phyloP scores from a whole-genome alignment of 805 yeast genomes.

The Pichia manshurica region DNA sequence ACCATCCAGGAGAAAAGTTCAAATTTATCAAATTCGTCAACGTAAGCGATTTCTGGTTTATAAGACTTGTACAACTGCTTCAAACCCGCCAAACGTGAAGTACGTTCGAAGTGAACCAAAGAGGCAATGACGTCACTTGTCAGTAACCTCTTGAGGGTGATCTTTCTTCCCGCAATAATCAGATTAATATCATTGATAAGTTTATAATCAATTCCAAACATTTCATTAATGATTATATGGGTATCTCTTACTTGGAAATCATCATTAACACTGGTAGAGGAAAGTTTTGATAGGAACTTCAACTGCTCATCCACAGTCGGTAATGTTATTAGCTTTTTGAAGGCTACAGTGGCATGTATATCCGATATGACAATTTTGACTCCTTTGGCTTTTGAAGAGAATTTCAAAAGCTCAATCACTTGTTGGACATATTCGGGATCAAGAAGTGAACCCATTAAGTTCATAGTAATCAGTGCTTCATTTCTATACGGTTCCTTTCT shows the following conservation, averaged over 20 bases:
- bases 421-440: constrained; percentile 37
- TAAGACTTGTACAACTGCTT: neutral
- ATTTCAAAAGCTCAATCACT: constrained; percentile 33
- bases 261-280: neutral
- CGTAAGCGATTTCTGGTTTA: neutral
- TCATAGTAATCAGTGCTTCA: constrained; percentile 29
- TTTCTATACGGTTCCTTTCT: neutral
- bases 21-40: constrained; percentile 11
- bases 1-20: constrained; percentile 23
- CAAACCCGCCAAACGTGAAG: constrained; percentile 7
- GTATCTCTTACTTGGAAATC: constrained; percentile 3
- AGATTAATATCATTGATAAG: neutral
- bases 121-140: constrained; percentile 5
- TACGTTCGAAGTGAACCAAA: constrained; percentile 12
- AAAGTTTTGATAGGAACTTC: neutral
- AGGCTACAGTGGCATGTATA: constrained; percentile 5
- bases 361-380: constrained; percentile 21
- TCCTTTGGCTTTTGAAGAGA: constrained; percentile 6
- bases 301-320: constrained; percentile 7
- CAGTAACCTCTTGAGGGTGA: constrained; percentile 19
- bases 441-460: constrained; percentile 56
- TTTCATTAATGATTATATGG: neutral
- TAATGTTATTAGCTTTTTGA: constrained; percentile 6
- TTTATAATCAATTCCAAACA: constrained; percentile 2
- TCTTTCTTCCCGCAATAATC: constrained; percentile 47